Evolutionary conservation across 352 stramenopile genomes (phyloP), one percentile per base, ranked within the genome.

Genomic region (Peronospora farinosa): DNA sequence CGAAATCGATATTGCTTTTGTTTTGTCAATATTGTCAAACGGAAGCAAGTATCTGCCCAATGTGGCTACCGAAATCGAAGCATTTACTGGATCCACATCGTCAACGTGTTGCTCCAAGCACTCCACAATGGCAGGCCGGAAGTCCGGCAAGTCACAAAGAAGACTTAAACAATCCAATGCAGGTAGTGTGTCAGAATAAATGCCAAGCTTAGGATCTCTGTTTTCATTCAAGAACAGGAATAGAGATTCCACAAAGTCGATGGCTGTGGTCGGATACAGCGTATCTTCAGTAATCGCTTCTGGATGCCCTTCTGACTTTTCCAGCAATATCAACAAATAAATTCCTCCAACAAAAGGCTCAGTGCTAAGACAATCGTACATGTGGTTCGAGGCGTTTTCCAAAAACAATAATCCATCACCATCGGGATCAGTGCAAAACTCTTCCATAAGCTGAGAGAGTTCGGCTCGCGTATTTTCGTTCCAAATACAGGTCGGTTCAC

Each of bases 211-310:
- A 2, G 78, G 80, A 33, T 92, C 74, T 31, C 72, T 70, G 32
- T 89, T 92, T 43, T 88, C 76, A 41, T 89, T 84, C 35, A 92
- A 47, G 49, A 92, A 92, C 36, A 76, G 55, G 41, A 92, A 88
- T 5, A 92, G 54, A 2, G 68, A 58, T 44, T 80, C 68, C 3
- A 92, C 42, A 35, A 92, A 87, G 16, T 76, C 69, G 28, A 72
- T 50, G 3, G 74, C 69, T 6, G 71, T 79, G 11, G 57, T 67
- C 1, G 77, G 70, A 27, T 84, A 83, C 23, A 89, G 33, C 15
- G 55, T 72, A n/a, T 80, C 66, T 6, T 67, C 65, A 1, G 70
- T 78, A 37, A 92, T 74, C 0, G 57, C 38, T 37, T 67, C 43
- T 0, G 67, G 62, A 32, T 85, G 70, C 12, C 73, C 70, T 9